Conservation (phyloP, 2,329 filamentous ascomycete species). For the Exserohilum rostratum region DNA sequence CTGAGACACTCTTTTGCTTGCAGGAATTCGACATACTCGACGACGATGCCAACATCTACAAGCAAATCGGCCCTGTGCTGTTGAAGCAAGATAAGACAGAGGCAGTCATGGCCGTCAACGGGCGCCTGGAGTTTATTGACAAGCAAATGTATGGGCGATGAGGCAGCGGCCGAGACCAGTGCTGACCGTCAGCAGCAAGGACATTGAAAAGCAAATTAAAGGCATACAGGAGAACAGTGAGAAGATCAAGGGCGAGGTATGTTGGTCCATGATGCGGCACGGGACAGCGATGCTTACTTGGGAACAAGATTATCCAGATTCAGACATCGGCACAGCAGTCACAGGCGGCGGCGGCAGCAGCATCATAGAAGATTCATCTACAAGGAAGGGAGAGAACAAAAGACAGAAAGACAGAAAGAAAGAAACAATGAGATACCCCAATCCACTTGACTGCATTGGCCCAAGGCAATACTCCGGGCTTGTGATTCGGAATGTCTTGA, state of each 20-base stretch:
- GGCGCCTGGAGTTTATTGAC: conserved; percentile 87
- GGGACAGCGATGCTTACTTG: conserved; percentile 4
- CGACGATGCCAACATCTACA: conserved; percentile 90
- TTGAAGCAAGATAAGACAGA: conserved; percentile 94
- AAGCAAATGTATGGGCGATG: conserved; percentile 79
- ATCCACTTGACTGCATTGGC: neutral
- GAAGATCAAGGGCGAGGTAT: conserved; percentile 68
- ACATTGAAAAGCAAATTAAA: conserved; percentile 70
- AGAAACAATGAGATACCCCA: conserved; percentile 11
- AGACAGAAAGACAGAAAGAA: neutral
- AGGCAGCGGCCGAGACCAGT: neutral
- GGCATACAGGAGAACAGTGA: conserved; percentile 69
- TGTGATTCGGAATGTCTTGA: too few species aligned
- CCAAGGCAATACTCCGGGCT: neutral
- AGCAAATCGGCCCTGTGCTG: conserved; percentile 88
- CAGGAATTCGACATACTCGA: conserved; percentile 83
- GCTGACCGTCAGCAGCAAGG: conserved; percentile 56
- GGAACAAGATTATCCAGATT: conserved; percentile 36
- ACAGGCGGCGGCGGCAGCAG: conserved; percentile 15
- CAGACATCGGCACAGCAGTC: conserved; percentile 34
- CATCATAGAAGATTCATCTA: conserved; percentile 2
- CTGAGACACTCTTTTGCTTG: neutral
- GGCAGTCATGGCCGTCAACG: conserved; percentile 88
- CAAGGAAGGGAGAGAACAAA: neutral
- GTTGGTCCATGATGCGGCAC: neutral